Conservation (phyloP, 352 stramenopile species). For the Thalassiosira livingstoniorum region DNA sequence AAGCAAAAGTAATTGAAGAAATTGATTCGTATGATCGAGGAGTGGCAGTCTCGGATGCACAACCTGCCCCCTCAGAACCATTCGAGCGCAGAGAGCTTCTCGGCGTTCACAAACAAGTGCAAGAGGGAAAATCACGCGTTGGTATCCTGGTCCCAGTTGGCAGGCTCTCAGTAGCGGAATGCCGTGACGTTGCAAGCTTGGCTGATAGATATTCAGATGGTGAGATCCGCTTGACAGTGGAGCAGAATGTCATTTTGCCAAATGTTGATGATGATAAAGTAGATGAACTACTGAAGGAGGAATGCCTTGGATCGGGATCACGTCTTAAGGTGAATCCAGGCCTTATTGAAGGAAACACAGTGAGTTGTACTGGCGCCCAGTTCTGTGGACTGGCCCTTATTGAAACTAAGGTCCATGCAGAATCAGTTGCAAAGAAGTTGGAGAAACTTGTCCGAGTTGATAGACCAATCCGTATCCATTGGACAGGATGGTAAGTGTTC, state of each 20-base stretch:
- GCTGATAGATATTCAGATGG: constrained; percentile 85
- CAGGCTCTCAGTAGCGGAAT: constrained; percentile 81
- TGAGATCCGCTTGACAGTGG: constrained; percentile 88
- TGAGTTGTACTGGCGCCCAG: constrained; percentile 88
- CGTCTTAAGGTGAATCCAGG: constrained; percentile 75
- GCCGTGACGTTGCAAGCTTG: constrained; percentile 82
- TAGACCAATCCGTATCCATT: constrained; percentile 87
- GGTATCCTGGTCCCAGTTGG: constrained; percentile 85
- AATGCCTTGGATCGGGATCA: constrained; percentile 49
- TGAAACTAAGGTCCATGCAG: constrained; percentile 86
- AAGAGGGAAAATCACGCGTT: constrained; percentile 84
- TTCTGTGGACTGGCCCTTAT: constrained; percentile 88
- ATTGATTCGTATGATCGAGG: constrained; percentile 77
- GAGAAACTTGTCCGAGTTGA: constrained; percentile 81
- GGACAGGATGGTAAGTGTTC: constrained; percentile 85
- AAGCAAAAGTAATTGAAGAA: constrained; percentile 77
- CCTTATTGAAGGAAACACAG: constrained; percentile 83
- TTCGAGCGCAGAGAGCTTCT: constrained; percentile 83
- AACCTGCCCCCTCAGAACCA: constrained; percentile 60
- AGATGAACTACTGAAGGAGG: constrained; percentile 73
- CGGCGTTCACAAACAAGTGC: constrained; percentile 85
- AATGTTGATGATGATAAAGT: constrained; percentile 85
- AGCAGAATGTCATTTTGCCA: constrained; percentile 88
- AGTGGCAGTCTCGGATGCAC: constrained; percentile 65
- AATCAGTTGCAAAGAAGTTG: constrained; percentile 77